Conservation (phyloP, 2,329 filamentous ascomycete genomes). For the Lomentospora prolificans region DNA sequence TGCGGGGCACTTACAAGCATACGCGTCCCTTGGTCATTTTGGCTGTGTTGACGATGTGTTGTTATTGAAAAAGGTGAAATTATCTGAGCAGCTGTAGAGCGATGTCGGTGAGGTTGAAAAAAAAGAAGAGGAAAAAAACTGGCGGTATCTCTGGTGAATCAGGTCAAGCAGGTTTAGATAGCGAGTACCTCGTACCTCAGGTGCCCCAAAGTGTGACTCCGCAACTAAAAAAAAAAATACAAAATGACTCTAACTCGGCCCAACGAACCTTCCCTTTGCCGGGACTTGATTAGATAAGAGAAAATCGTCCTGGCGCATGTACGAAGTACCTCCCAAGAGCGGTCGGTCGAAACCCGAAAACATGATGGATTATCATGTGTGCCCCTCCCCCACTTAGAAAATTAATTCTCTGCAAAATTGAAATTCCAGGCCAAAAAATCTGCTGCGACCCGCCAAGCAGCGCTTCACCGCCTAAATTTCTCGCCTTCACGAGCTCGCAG, state of each 20-base stretch:
- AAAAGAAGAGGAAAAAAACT: not conserved
- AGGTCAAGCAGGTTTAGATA: not conserved
- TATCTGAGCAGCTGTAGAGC: not conserved
- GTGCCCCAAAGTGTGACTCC: not conserved
- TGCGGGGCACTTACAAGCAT: not conserved
- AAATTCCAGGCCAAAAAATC: not conserved
- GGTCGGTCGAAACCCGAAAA: too few relatives aligned
- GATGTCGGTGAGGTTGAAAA: not conserved
- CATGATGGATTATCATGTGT: too few relatives aligned
- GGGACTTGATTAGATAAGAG: not conserved
- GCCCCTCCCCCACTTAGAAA: not conserved
- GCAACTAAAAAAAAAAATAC: not conserved
- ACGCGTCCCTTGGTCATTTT: not conserved
- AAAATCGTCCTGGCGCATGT: too few relatives aligned
- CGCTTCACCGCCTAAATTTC: conserved; percentile 2
- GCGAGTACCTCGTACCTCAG: not conserved
- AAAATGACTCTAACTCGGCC: not conserved
- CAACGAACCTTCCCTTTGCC: not conserved
- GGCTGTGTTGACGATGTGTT: not conserved
- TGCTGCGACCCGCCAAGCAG: not conserved
- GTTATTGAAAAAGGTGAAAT: not conserved
- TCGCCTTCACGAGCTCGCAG: not conserved
- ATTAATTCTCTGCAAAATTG: not conserved
- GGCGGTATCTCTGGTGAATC: not conserved
- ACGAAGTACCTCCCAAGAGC: too few relatives aligned